A percentile compares a stretch with the other conserved stretches of the same genome.
Evolutionary conservation across 305 asterid genomes (phyloP).

Genomic region (Fraxinus albicans): DNA sequence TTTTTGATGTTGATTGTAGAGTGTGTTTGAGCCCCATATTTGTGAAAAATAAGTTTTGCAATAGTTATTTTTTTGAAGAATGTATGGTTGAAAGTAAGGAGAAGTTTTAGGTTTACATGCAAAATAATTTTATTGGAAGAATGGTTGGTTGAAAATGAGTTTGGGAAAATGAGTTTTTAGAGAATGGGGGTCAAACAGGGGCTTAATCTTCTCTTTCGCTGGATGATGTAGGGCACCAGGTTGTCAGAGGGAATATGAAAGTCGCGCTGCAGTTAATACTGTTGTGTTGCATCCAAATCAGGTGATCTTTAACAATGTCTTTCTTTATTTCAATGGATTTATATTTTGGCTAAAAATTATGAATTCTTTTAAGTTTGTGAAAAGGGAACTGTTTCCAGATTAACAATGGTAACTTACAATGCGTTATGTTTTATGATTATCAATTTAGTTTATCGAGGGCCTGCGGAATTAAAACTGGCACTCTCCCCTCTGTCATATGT

Average conservation of each 20-base stretch:
- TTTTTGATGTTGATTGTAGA: conserved; percentile 4
- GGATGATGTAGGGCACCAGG: conserved; percentile 80
- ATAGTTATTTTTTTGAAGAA: background rate
- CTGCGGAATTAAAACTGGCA: background rate
- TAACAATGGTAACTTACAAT: background rate
- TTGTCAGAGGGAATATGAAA: conserved; percentile 96
- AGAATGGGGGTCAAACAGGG: background rate
- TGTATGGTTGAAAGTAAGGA: background rate
- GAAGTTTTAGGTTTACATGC: background rate
- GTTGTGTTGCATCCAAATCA: conserved; percentile 98
- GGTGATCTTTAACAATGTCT: conserved; percentile 35
- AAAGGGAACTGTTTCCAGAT: background rate
- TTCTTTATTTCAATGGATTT: background rate
- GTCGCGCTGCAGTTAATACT: conserved; percentile 96
- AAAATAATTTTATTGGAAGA: background rate
- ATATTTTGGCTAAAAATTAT: background rate
- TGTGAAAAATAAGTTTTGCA: background rate
- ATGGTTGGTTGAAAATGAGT: background rate
- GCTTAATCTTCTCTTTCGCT: conserved; percentile 15
- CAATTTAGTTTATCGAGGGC: background rate
- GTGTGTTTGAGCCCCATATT: background rate
- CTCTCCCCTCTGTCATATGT: background rate
- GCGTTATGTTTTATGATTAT: background rate
- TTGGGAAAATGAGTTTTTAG: no score
- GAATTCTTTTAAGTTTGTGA: background rate